Evolutionary conservation across 441 rosid species (phyloP).

Genomic region (Jatropha multifida): DNA sequence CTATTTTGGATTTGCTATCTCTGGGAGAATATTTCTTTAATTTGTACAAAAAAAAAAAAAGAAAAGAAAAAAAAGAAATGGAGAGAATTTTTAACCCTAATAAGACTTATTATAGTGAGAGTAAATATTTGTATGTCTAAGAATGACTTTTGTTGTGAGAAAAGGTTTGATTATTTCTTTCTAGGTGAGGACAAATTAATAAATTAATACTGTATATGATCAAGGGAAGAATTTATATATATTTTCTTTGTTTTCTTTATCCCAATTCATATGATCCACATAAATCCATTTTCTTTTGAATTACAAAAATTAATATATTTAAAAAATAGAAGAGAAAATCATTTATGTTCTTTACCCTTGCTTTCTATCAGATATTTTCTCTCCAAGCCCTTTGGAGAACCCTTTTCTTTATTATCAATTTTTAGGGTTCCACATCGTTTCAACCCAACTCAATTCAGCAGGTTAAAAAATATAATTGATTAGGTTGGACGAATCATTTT

Average conservation of each 20-base stretch:
- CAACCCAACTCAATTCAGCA: no score
- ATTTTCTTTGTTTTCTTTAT: not conserved
- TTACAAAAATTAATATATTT: no score
- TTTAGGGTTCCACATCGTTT: no score
- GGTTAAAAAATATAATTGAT: no score
- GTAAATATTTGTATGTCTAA: slow-evolving; percentile 6
- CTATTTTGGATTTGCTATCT: not conserved
- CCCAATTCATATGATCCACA: no score
- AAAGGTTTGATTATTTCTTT: slow-evolving; percentile 17
- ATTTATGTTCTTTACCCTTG: no score
- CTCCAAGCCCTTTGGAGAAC: no score
- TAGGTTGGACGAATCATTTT: no score
- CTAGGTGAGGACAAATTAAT: slow-evolving; percentile 10
- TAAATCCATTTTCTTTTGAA: no score
- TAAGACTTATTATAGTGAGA: slow-evolving; percentile 7
- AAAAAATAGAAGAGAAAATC: no score
- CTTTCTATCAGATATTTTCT: no score
- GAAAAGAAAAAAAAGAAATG: not conserved
- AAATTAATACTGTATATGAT: slow-evolving; percentile 5
- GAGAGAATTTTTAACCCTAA: not conserved
- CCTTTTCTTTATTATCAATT: no score
- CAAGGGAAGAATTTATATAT: not conserved
- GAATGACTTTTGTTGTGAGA: not conserved
- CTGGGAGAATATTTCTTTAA: not conserved
- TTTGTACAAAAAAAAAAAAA: not conserved